Evolutionary conservation across 2,329 filamentous ascomycete species (phyloP).

Genomic region (Cladosporium sp.): DNA sequence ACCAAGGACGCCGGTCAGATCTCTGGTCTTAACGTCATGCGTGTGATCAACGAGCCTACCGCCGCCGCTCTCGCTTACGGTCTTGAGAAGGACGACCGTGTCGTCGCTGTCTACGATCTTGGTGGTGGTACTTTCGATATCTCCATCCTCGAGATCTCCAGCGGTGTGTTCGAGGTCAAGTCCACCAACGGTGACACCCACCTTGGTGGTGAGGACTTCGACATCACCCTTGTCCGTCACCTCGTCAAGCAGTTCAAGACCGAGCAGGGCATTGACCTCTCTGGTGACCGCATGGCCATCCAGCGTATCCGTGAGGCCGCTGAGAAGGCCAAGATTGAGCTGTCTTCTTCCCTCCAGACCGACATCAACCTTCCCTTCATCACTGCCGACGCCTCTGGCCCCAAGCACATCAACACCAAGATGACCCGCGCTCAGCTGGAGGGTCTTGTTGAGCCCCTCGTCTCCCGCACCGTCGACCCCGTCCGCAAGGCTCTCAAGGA

Average conservation of each 20-base stretch:
- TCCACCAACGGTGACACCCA: slow-evolving; percentile 99
- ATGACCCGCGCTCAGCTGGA: slow-evolving; percentile 89
- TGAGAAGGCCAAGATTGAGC: slow-evolving; percentile 99
- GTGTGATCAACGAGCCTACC: slow-evolving; percentile 97
- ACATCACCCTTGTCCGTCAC: slow-evolving; percentile 90
- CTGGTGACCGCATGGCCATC: slow-evolving; percentile 92
- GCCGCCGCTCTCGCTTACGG: slow-evolving; percentile 94
- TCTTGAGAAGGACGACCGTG: slow-evolving; percentile 89
- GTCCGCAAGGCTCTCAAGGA: slow-evolving; percentile 97
- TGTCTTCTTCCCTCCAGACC: slow-evolving; percentile 90
- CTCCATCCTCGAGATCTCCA: slow-evolving; percentile 94
- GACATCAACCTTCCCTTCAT: slow-evolving; percentile 99
- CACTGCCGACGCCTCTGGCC: slow-evolving; percentile 89
- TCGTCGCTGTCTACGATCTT: slow-evolving; percentile 95
- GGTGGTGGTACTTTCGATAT: slow-evolving; percentile 99
- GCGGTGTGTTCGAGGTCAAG: slow-evolving; percentile 98
- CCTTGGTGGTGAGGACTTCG: slow-evolving; percentile 96
- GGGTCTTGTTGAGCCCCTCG: slow-evolving; percentile 84
- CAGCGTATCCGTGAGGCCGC: slow-evolving; percentile 98
- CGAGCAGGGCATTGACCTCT: slow-evolving; percentile 85
- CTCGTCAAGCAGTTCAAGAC: slow-evolving; percentile 96
- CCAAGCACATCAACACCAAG: slow-evolving; percentile 98
- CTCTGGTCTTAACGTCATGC: slow-evolving; percentile 89
- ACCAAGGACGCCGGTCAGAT: slow-evolving; percentile 99
- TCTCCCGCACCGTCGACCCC: slow-evolving; percentile 80